phyloP scores from a whole-genome alignment of 805 yeast species.

The Kluyveromyces siamensis region DNA sequence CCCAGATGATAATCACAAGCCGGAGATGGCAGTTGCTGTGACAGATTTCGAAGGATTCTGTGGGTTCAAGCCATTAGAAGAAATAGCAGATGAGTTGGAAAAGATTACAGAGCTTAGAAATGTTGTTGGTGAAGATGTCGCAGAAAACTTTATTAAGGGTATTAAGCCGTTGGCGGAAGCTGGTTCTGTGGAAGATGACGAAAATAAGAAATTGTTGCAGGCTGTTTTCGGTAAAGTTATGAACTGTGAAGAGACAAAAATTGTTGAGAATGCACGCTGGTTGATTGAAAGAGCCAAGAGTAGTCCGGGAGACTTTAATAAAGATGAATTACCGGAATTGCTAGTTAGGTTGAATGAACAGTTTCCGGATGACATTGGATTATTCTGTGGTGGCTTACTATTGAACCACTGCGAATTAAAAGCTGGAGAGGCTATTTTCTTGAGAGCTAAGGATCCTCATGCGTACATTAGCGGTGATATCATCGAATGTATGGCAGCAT shows the following conservation, averaged over 20 bases:
- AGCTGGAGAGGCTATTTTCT: constrained; percentile 92
- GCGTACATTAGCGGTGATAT: constrained; percentile 96
- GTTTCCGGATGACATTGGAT: constrained; percentile 89
- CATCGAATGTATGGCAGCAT: constrained; percentile 99
- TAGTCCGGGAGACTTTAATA: constrained; percentile 48
- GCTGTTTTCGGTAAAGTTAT: constrained; percentile 72
- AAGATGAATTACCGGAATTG: constrained; percentile 54
- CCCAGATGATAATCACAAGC: constrained; percentile 97
- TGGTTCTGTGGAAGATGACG: constrained; percentile 45
- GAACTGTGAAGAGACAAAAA: constrained; percentile 61
- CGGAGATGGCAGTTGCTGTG: constrained; percentile 99
- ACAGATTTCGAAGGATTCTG: constrained; percentile 96
- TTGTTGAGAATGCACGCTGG: constrained; percentile 48
- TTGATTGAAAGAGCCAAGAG: constrained; percentile 57
- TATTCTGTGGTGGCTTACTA: constrained; percentile 90
- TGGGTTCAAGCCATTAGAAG: constrained; percentile 86
- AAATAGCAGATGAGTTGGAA: constrained; percentile 59
- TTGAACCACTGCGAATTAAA: constrained; percentile 77
- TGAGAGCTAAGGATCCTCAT: constrained; percentile 96
- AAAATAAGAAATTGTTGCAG: constrained; percentile 61
- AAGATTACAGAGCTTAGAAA: constrained; percentile 69
- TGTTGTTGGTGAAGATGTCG: constrained; percentile 56
- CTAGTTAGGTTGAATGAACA: constrained; percentile 73
- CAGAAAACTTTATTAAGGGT: constrained; percentile 43
- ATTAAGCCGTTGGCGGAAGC: constrained; percentile 35